Evolutionary conservation across 345 rosid genomes (phyloP).

Genomic region (Draba incana): DNA sequence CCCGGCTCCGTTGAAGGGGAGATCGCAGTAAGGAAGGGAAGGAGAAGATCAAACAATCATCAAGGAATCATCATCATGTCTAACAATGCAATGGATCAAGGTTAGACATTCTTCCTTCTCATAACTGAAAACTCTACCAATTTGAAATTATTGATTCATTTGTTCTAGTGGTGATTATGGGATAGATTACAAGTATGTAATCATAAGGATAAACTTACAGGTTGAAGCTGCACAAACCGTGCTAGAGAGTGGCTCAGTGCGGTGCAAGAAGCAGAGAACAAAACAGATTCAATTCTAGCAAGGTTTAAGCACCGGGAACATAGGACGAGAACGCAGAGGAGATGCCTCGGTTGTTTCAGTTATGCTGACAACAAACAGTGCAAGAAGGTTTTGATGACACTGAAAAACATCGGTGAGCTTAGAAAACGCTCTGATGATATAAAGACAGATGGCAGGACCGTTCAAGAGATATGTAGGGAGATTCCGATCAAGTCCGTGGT

Average conservation of each 20-base stretch:
- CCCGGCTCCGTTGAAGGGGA: too few species aligned
- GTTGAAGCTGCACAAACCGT: slow-evolving; percentile 26
- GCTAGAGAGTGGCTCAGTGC: slow-evolving; percentile 31
- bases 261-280: slow-evolving; percentile 5
- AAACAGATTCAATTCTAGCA: background rate
- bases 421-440: slow-evolving; percentile 23
- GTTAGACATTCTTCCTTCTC: too few species aligned
- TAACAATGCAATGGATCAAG: too few species aligned
- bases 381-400: slow-evolving; percentile 18
- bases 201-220: too few species aligned
- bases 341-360: slow-evolving; percentile 27
- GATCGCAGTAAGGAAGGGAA: too few species aligned
- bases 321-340: slow-evolving; percentile 12
- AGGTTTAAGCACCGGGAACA: slow-evolving; percentile 26
- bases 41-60: too few species aligned
- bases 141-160: too few species aligned
- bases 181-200: too few species aligned
- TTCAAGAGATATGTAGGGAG: slow-evolving; percentile 19
- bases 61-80: too few species aligned
- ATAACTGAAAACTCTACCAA: too few species aligned
- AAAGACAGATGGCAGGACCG: slow-evolving; percentile 22
- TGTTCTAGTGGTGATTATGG: too few species aligned
- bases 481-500: slow-evolving; percentile 30
- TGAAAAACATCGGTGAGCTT: slow-evolving; percentile 26
- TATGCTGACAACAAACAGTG: slow-evolving; percentile 25